phyloP scores from a whole-genome alignment of 2,329 filamentous ascomycete genomes.

The Fusarium lyarnte region DNA sequence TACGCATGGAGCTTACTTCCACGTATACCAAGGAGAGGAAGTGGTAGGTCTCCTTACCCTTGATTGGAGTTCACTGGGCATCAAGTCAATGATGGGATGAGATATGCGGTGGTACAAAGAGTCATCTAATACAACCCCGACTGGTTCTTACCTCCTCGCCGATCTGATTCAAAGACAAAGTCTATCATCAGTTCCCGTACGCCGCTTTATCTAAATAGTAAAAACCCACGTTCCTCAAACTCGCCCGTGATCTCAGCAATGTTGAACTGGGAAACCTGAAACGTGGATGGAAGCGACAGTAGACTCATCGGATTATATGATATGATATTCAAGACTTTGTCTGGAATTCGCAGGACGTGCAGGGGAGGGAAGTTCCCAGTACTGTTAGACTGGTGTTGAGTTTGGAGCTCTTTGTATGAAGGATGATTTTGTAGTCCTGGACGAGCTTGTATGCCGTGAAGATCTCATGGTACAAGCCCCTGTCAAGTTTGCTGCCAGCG shows the following conservation, averaged over 20 bases:
- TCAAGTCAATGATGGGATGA: too few species aligned
- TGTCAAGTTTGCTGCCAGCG: not conserved
- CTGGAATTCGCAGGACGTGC: fast-evolving
- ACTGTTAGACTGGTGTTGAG: not conserved
- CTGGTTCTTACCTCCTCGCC: too few species aligned
- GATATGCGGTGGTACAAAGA: too few species aligned
- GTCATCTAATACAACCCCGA: too few species aligned
- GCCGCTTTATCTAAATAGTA: fast-evolving
- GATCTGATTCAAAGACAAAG: too few species aligned
- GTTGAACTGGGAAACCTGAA: not conserved
- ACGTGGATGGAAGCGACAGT: fast-evolving
- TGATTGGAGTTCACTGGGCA: too few species aligned
- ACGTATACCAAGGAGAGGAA: too few species aligned
- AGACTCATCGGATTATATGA: fast-evolving
- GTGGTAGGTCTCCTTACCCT: too few species aligned
- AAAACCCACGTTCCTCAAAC: not conserved
- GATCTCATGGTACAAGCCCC: not conserved
- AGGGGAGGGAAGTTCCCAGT: not conserved
- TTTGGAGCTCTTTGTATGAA: not conserved
- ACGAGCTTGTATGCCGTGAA: not conserved
- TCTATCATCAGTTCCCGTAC: too few species aligned
- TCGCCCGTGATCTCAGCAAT: fast-evolving
- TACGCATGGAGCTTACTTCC: too few species aligned
- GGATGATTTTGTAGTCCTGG: too few species aligned
- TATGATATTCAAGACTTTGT: not conserved